Percentiles rank a stretch among this genome's conserved stretches.
phyloP scores from a whole-genome alignment of 768 basidiomycete species.

The Boletus insuetus region DNA sequence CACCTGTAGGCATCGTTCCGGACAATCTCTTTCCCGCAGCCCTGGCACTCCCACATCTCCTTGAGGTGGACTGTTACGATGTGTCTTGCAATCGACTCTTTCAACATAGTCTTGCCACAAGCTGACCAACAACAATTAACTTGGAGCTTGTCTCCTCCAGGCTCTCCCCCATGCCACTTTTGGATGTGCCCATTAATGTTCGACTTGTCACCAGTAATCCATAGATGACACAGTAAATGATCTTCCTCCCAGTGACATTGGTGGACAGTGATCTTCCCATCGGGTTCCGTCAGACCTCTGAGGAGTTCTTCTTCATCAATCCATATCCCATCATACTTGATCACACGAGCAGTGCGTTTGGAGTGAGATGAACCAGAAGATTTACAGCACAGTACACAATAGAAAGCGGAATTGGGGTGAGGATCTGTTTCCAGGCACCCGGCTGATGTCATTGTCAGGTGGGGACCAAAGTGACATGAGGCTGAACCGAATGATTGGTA shows the following conservation, averaged over 20 bases:
- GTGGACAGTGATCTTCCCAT: too few relatives aligned
- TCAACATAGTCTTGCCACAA: constrained; percentile 20
- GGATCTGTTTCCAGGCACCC: not conserved
- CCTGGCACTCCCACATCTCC: not conserved
- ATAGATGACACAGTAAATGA: too few relatives aligned
- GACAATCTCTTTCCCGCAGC: constrained; percentile 8
- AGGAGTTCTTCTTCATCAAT: too few relatives aligned
- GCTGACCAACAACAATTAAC: constrained; percentile 8
- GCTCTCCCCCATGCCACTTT: constrained; percentile 15
- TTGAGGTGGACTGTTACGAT: constrained; percentile 14
- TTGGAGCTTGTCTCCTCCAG: constrained; percentile 7
- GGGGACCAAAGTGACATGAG: not conserved
- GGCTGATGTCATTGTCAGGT: not conserved
- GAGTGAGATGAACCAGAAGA: too few relatives aligned
- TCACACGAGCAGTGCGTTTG: too few relatives aligned
- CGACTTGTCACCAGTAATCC: too few relatives aligned
- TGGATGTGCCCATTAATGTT: constrained; percentile 12
- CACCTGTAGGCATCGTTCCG: constrained; percentile 9
- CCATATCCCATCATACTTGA: too few relatives aligned
- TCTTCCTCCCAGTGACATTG: too few relatives aligned
- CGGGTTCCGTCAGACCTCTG: too few relatives aligned
- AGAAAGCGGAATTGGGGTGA: not conserved
- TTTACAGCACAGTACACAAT: not conserved
- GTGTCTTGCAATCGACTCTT: constrained; percentile 23
- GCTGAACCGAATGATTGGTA: not conserved